Percentiles rank a stretch among this genome's conserved stretches.
Conservation (phyloP, 2,329 filamentous ascomycete species). For the Exophiala viscosa region DNA sequence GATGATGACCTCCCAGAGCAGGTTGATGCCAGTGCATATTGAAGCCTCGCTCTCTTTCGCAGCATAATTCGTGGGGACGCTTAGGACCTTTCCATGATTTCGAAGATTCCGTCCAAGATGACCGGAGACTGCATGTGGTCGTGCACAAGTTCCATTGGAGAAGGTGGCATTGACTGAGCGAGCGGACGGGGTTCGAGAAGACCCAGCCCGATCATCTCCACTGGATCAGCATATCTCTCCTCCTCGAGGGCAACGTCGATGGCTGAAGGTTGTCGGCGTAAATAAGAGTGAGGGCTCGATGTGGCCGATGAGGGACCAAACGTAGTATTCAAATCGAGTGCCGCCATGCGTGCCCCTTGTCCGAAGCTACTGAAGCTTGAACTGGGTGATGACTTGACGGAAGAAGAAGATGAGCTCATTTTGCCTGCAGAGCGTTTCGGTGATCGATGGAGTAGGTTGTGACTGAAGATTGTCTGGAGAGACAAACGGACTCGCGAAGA, state of each 20-base stretch:
- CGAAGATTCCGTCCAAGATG: slow-evolving; percentile 47
- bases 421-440: slow-evolving; percentile 7
- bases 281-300: slow-evolving; percentile 28
- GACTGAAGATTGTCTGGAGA: slow-evolving; percentile 23
- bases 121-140: slow-evolving; percentile 24
- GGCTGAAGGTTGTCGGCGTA: slow-evolving; percentile 42
- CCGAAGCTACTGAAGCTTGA: slow-evolving; percentile 32
- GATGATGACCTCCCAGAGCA: neutral
- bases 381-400: slow-evolving; percentile 29
- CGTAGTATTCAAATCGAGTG: slow-evolving; percentile 31
- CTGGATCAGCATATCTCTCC: slow-evolving; percentile 39
- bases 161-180: slow-evolving; percentile 20
- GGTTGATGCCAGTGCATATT: neutral
- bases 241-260: slow-evolving; percentile 44
- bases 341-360: slow-evolving; percentile 27
- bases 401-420: slow-evolving; percentile 15
- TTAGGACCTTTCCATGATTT: slow-evolving; percentile 40
- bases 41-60: neutral
- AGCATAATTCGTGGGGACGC: neutral
- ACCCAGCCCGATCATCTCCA: slow-evolving; percentile 39
- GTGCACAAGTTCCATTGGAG: slow-evolving; percentile 18
- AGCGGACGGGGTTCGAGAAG: slow-evolving; percentile 44
- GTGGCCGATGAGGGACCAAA: slow-evolving; percentile 4
- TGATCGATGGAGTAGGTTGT: slow-evolving; percentile 15
- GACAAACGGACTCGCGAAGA: slow-evolving; percentile 21